Base-by-base conservation (phyloP, 768 basidiomycete species). In the Naganishia onofrii region DNA sequence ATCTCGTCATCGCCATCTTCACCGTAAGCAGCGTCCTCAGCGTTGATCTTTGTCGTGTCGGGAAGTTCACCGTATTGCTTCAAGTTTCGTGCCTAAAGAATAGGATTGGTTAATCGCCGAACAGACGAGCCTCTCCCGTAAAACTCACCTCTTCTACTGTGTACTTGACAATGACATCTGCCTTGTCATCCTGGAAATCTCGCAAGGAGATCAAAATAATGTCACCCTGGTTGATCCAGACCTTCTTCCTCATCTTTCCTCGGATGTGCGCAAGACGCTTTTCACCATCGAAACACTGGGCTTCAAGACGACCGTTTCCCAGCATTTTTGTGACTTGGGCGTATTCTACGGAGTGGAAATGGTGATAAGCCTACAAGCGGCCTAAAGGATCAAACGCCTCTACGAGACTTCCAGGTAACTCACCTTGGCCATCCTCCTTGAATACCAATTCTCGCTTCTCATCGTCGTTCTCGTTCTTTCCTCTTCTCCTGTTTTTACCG, bases 231-330 rank as follows among this genome's bases (percentile, higher is more conserved):
- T 95, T 96, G 80, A 98, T 98, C 95, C 95, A 98, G 74, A 90
- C 95, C 90, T 99, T 99, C 84, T 98, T 99, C 76, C 96, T 84
- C 95, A 99, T 94, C 84, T 97, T 97, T 46, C 96, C 96, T 83
- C 96, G 87, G 76, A 99, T 98, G 80, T 99, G 96, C 10, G 93
- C 94, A 81, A 98, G 84, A 78, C 96, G 85, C 83, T 96, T 97
- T 86, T 95, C 93, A 32, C 96, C 95, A 80, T 99, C 96, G 79
- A 98, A 97, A 84, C 95, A 98, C 77, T 89, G 87, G 2, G 94
- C 95, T 84, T 97, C 95, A 69, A 99, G 83, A 51, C 94, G 89
- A 23, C 96, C 95, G 78, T 99, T 99, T 34, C 96, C 96, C 52
- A 99, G 86, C 96, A 99, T 99, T 85, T 98, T 99, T 66, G 84